Evolutionary conservation across 495 filamentous ascomycete genomes (phyloP).

Genomic region (Lophiostoma macrostomum): DNA sequence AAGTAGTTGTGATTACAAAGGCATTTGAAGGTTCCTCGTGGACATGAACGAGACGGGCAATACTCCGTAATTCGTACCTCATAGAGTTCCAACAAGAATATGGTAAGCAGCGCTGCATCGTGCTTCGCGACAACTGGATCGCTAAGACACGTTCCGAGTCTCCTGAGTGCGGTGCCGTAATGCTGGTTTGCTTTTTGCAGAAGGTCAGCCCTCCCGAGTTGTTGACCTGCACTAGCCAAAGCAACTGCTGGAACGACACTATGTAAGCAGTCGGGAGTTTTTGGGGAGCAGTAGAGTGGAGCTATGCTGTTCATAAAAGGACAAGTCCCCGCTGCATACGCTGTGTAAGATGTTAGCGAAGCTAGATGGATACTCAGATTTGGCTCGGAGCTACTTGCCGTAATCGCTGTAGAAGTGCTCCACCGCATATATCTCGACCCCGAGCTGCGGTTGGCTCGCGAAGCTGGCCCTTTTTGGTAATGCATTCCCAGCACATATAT

Average conservation of each 20-base stretch:
- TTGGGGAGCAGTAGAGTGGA: not conserved
- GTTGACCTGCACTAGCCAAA: conserved; percentile 9
- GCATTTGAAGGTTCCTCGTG: no score
- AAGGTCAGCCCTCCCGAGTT: conserved; percentile 5
- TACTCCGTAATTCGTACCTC: no score
- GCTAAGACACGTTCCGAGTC: not conserved
- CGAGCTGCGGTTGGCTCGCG: conserved; percentile 7
- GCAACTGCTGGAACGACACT: conserved; percentile 11
- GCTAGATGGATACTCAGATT: no score
- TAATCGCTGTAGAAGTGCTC: conserved; percentile 10
- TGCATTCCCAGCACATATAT: not conserved
- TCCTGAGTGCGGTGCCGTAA: conserved; percentile 11
- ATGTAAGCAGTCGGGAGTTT: conserved; percentile 3
- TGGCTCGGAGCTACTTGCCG: no score
- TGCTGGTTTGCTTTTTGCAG: conserved; percentile 6
- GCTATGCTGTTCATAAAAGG: conserved; percentile 2
- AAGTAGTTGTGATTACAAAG: no score
- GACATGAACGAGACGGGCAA: no score
- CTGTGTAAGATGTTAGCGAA: no score
- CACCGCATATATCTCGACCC: conserved; percentile 10
- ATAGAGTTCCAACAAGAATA: conserved; percentile 3
- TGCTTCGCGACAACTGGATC: conserved; percentile 5
- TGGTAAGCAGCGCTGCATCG: conserved; percentile 12
- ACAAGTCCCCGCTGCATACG: conserved; percentile 6
- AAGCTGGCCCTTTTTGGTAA: not conserved